Percentiles rank a stretch among this genome's conserved stretches.
phyloP scores from a whole-genome alignment of 352 stramenopile species.

The Saprolegnia parasitica region DNA sequence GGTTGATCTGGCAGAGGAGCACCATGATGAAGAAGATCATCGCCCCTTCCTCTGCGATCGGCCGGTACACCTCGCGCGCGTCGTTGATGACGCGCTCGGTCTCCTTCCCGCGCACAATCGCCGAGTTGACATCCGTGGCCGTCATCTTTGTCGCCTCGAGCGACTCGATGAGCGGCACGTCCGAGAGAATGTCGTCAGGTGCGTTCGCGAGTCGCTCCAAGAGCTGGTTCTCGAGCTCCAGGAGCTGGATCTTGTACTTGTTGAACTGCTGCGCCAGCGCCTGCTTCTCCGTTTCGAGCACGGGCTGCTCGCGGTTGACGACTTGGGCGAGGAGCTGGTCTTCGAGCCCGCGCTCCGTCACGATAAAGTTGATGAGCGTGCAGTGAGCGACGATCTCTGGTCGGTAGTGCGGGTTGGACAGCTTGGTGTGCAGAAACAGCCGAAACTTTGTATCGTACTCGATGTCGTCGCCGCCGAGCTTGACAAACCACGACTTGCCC shows the following conservation, averaged over 20 bases:
- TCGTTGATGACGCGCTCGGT: conserved; percentile 89
- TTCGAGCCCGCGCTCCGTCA: conserved; percentile 86
- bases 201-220: conserved; percentile 88
- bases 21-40: conserved; percentile 92
- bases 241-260: conserved; percentile 89
- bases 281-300: conserved; percentile 85
- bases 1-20: conserved; percentile 83
- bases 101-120: conserved; percentile 79
- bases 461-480: conserved; percentile 85
- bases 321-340: conserved; percentile 87
- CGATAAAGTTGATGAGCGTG: conserved; percentile 93
- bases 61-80: conserved; percentile 85
- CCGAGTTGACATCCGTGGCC: conserved; percentile 78
- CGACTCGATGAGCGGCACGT: conserved; percentile 89
- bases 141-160: conserved; percentile 89
- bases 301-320: conserved; percentile 86
- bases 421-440: conserved; percentile 88
- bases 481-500: conserved; percentile 82
- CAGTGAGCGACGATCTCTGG: conserved; percentile 90
- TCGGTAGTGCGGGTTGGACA: conserved; percentile 90
- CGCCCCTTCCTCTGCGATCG: conserved; percentile 82
- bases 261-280: conserved; percentile 88
- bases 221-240: conserved; percentile 85
- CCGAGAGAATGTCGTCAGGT: conserved; percentile 87
- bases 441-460: conserved; percentile 86